A percentile compares a stretch with the other conserved stretches of the same genome.
These are phyloP conservation scores for Volvariella volvacea DNA, from an alignment of 1,284 basidiomycete species.

Conservation along the genomic window DNA sequence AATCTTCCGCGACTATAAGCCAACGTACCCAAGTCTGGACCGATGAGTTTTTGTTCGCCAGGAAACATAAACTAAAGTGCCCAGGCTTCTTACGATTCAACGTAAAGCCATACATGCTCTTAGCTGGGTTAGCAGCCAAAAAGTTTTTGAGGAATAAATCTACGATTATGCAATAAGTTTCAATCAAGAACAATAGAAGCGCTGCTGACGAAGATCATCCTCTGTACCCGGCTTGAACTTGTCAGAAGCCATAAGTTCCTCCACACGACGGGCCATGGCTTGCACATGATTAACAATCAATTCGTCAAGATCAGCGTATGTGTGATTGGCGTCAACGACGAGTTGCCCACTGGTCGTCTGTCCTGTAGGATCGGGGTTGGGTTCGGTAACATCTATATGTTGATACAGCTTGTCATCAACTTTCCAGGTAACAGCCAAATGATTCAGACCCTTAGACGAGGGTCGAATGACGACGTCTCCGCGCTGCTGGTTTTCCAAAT, in stretches of 20 bases:
- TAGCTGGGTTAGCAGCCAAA: slow-evolving; percentile 88
- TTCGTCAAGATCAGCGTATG: slow-evolving; percentile 95
- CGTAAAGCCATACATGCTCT: slow-evolving; percentile 95
- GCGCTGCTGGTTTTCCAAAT: slow-evolving; percentile 84
- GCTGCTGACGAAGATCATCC: slow-evolving; percentile 79
- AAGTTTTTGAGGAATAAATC: slow-evolving; percentile 88
- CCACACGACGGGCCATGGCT: slow-evolving; percentile 90
- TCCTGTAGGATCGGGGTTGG: slow-evolving; percentile 65
- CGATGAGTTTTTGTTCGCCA: slow-evolving; percentile 86
- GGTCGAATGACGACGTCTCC: slow-evolving; percentile 96
- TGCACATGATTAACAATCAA: slow-evolving; percentile 96
- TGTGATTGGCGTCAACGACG: slow-evolving; percentile 77
- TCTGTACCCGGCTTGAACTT: slow-evolving; percentile 90
- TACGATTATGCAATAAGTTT: slow-evolving; percentile 24
- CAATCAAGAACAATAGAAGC: slow-evolving; percentile 4
- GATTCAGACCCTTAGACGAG: slow-evolving; percentile 89
- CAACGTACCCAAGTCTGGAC: slow-evolving; percentile 83
- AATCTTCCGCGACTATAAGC: slow-evolving; percentile 5
- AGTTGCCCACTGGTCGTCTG: slow-evolving; percentile 70
- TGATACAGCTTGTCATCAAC: slow-evolving; percentile 96
- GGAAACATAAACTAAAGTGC: slow-evolving; percentile 91
- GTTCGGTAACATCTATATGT: slow-evolving; percentile 94
- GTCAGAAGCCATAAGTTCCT: slow-evolving; percentile 93
- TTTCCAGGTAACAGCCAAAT: slow-evolving; percentile 99
- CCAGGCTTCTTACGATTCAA: slow-evolving; percentile 88